A percentile compares a stretch with the other conserved stretches of the same genome.
Evolutionary conservation across 2,329 filamentous ascomycete genomes (phyloP).

Genomic region (Cladosporium oxysporum): DNA sequence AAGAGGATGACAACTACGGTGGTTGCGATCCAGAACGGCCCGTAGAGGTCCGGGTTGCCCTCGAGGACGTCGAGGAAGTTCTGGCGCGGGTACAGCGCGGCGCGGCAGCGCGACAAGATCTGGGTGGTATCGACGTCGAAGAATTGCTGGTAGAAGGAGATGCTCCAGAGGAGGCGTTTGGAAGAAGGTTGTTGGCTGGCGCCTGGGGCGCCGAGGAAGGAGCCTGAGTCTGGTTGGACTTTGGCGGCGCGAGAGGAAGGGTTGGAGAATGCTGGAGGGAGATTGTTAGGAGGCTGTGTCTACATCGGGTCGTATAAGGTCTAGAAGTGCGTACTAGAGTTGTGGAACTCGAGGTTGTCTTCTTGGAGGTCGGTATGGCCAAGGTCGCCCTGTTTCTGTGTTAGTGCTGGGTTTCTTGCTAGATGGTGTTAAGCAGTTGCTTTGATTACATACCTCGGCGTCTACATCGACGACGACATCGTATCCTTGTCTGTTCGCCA

Average conservation of each 20-base stretch:
- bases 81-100: slow-evolving; percentile 83
- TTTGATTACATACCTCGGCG: slow-evolving; percentile 68
- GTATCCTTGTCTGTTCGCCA: slow-evolving; percentile 71
- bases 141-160: slow-evolving; percentile 95
- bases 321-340: slow-evolving; percentile 61
- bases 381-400: slow-evolving; percentile 69
- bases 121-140: slow-evolving; percentile 97
- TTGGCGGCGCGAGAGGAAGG: slow-evolving; percentile 51
- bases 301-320: background rate
- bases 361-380: slow-evolving; percentile 91
- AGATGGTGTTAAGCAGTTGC: background rate
- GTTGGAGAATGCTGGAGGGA: slow-evolving; percentile 32
- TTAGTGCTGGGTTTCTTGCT: slow-evolving; percentile 20
- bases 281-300: background rate
- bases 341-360: slow-evolving; percentile 99
- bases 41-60: slow-evolving; percentile 94
- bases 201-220: slow-evolving; percentile 39
- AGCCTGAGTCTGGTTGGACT: slow-evolving; percentile 45
- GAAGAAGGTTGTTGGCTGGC: slow-evolving; percentile 30
- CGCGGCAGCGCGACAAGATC: slow-evolving; percentile 81
- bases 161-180: slow-evolving; percentile 89
- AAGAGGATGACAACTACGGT: slow-evolving; percentile 96
- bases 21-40: slow-evolving; percentile 97
- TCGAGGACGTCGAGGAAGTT: slow-evolving; percentile 98
- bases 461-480: slow-evolving; percentile 98